Base-by-base conservation (phyloP, 352 stramenopile genomes). In the Pythium monospermum region DNA sequence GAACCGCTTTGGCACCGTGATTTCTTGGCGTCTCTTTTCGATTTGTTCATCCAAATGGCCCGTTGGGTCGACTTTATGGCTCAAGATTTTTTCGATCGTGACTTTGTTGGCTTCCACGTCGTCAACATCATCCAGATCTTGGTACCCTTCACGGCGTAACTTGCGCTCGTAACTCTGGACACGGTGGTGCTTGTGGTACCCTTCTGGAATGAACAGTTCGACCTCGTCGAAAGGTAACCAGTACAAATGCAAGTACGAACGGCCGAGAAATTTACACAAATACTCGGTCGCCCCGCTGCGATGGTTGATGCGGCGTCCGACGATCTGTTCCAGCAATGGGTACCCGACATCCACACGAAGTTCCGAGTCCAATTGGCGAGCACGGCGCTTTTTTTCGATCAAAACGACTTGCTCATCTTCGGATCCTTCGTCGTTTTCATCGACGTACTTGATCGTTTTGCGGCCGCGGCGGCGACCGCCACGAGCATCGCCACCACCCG, bases 171-270 rank as follows among this genome's bases (percentile, higher is more conserved):
- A 95, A 16, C 83, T 50, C 27, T 91, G 83, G 16, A 95, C 82
- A 19, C 82, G 81, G 48, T 94, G 74, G 22, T 88, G 77, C 46
- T 93, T 93, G 37, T 91, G 83, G 52, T 94, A 92, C 11, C 82
- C 85, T 37, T 88, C 77, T 1, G 80, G 71, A 35, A 92, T 81
- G 59, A 94, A 94, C 16, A 91, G 49, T 55, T 95, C 76, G 36
- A 96, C 26, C 45, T 94, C 86, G 27, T 84, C 72, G 52, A 94
- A 95, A 46, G 80, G 91, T 26, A 95, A 76, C 86, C 86, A 96
- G 46, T 82, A 91, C 39, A 94, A 52, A 45, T 96, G 86, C 57
- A 96, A 66, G 47, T 94, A 94, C 31, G 86, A 96, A 4, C 85
- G 78, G 10, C 81, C 79, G 12, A 87, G 64, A 43, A 95, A 94